Conservation (phyloP, 768 basidiomycete species). For the Pleurotus citrinopileatus region DNA sequence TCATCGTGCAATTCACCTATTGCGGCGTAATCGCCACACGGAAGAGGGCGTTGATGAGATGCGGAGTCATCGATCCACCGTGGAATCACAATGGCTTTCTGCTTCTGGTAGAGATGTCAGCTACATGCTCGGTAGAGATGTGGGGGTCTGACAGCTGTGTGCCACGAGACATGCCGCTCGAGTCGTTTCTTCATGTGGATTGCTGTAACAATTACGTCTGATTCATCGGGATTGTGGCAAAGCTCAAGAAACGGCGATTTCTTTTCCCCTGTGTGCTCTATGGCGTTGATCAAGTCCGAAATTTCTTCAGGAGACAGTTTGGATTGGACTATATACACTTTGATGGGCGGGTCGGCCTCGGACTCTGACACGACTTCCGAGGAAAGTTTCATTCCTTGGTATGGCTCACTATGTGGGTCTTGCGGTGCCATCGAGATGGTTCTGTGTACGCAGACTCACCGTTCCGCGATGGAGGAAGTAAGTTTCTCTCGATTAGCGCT, state of each 20-base stretch:
- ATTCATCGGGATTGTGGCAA: slow-evolving; percentile 39
- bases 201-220: slow-evolving; percentile 66
- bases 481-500: too few relatives aligned
- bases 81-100: slow-evolving; percentile 67
- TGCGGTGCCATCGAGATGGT: too few relatives aligned
- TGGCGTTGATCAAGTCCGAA: slow-evolving; percentile 31
- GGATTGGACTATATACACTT: slow-evolving; percentile 21
- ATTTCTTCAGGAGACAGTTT: slow-evolving; percentile 22
- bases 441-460: too few relatives aligned
- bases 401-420: too few relatives aligned
- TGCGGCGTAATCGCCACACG: slow-evolving; percentile 57
- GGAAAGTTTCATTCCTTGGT: slow-evolving; percentile 12
- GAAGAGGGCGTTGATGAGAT: slow-evolving; percentile 36
- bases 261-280: slow-evolving; percentile 23
- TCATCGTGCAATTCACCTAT: slow-evolving; percentile 47
- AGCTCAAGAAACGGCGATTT: slow-evolving; percentile 25
- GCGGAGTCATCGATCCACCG: slow-evolving; percentile 68
- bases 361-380: slow-evolving; percentile 3
- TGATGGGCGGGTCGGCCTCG: slow-evolving; percentile 10
- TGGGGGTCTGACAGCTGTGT: slow-evolving; percentile 54
- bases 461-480: too few relatives aligned
- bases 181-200: slow-evolving; percentile 66
- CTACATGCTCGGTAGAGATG: slow-evolving; percentile 8
- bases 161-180: slow-evolving; percentile 68
- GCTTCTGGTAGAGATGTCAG: slow-evolving; percentile 39